phyloP scores from a whole-genome alignment of 108 stramenopile genomes.

The Epithemia pelagica region DNA sequence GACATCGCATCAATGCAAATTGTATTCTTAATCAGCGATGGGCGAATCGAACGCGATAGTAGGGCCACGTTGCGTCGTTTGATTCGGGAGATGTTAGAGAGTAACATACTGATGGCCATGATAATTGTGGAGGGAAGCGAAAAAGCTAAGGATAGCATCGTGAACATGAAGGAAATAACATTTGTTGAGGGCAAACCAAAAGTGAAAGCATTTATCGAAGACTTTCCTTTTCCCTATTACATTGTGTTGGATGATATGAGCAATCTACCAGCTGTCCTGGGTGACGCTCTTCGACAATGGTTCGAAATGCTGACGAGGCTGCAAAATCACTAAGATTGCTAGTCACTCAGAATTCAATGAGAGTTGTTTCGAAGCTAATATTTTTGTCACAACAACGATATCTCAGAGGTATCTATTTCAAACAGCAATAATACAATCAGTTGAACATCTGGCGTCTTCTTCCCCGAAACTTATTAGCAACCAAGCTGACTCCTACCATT shows the following conservation, averaged over 20 bases:
- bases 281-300: conserved; percentile 96
- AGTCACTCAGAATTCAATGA: background rate
- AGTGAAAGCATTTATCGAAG: conserved; percentile 91
- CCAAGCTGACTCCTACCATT: too few relatives aligned
- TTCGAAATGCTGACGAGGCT: conserved; percentile 89
- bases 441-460: too few relatives aligned
- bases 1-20: conserved; percentile 77
- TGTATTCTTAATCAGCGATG: conserved; percentile 93
- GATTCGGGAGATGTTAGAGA: conserved; percentile 86
- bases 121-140: conserved; percentile 79
- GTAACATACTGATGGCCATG: conserved; percentile 89
- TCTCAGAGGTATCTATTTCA: too few relatives aligned
- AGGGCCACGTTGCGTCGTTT: conserved; percentile 70
- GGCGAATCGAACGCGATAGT: conserved; percentile 91
- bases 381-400: too few relatives aligned
- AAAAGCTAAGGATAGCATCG: conserved; percentile 70
- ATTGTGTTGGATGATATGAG: conserved; percentile 84
- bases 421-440: too few relatives aligned
- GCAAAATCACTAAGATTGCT: conserved; percentile 19
- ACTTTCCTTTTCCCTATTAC: conserved; percentile 98
- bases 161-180: conserved; percentile 90
- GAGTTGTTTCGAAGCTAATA: background rate
- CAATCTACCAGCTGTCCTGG: conserved; percentile 90
- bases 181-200: conserved; percentile 90
- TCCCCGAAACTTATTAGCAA: too few relatives aligned